These are phyloP conservation scores for Mycena capillaripes DNA, from an alignment of 768 basidiomycete species.

Conservation along the genomic window DNA sequence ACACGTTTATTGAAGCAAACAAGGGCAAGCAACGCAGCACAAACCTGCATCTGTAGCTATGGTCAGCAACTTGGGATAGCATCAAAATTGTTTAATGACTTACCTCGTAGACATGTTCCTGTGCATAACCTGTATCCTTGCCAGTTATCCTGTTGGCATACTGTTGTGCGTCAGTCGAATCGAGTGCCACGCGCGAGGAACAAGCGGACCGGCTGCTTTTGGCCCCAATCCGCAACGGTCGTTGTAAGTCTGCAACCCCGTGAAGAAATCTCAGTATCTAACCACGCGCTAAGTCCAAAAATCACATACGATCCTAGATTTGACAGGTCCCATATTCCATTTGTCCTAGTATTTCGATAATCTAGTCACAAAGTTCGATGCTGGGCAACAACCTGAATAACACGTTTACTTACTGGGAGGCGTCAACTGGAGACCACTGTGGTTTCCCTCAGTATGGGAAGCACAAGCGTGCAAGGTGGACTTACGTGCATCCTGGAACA, in stretches of 20 bases:
- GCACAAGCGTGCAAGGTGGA: neutral
- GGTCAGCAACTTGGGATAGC: neutral
- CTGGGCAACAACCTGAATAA: neutral
- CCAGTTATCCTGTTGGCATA: neutral
- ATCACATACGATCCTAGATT: neutral
- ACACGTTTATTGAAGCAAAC: neutral
- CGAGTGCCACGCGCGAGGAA: neutral
- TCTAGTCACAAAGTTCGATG: neutral
- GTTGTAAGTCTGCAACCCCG: neutral
- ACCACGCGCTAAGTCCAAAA: neutral
- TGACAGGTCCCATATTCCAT: neutral
- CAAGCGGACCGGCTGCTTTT: neutral
- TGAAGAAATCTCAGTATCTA: neutral
- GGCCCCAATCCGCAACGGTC: neutral
- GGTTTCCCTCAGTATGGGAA: neutral
- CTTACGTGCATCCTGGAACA: neutral
- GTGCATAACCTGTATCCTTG: neutral
- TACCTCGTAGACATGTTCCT: constrained; percentile 6
- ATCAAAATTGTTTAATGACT: neutral
- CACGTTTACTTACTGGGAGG: neutral
- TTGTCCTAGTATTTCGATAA: neutral
- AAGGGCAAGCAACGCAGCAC: neutral
- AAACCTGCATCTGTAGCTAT: constrained; percentile 1
- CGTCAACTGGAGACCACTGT: neutral
- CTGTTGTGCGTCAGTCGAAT: neutral